A percentile compares a stretch with the other conserved stretches of the same genome.
These are phyloP conservation scores for Anastatica hierochuntica DNA, from an alignment of 345 rosid species.

Conservation along the genomic window DNA sequence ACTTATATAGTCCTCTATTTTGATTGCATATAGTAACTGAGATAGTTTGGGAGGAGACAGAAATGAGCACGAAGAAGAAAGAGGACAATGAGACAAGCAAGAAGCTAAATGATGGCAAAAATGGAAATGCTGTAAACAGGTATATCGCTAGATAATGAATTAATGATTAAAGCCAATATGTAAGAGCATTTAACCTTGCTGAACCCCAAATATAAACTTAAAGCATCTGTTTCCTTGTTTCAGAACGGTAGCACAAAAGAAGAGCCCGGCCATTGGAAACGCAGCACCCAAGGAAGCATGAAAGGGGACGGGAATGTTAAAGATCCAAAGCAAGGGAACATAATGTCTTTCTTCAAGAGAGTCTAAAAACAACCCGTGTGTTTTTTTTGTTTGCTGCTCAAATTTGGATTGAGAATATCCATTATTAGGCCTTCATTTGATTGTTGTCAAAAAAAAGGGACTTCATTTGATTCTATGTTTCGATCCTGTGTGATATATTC, in stretches of 20 bases:
- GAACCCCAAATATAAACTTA: background rate
- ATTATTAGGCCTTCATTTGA: slow-evolving; percentile 1
- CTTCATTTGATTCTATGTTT: slow-evolving; percentile 7
- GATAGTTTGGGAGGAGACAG: slow-evolving; percentile 76
- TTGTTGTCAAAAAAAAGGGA: no score
- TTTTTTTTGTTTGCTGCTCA: background rate
- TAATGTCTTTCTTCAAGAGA: slow-evolving; percentile 63
- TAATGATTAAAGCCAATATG: background rate
- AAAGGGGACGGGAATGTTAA: slow-evolving; percentile 47
- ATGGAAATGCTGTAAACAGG: slow-evolving; percentile 38
- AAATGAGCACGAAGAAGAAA: slow-evolving; percentile 23
- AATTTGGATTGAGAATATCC: no score
- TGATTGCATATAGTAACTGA: slow-evolving; percentile 49
- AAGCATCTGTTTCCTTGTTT: background rate
- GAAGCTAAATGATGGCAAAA: slow-evolving; percentile 30
- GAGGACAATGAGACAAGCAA: slow-evolving; percentile 15
- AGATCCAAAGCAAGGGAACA: slow-evolving; percentile 90
- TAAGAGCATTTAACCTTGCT: no score
- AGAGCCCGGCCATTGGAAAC: slow-evolving; percentile 44
- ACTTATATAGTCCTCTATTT: slow-evolving; percentile 3
- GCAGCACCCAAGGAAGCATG: slow-evolving; percentile 30
- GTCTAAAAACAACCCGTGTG: slow-evolving; percentile 6
- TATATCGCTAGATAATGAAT: slow-evolving; percentile 10
- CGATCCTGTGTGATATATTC: slow-evolving; percentile 1
- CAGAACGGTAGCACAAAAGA: slow-evolving; percentile 33